These are phyloP conservation scores for Nicotiana tabacum DNA, from an alignment of 257 asterid species.

Conservation along the genomic window DNA sequence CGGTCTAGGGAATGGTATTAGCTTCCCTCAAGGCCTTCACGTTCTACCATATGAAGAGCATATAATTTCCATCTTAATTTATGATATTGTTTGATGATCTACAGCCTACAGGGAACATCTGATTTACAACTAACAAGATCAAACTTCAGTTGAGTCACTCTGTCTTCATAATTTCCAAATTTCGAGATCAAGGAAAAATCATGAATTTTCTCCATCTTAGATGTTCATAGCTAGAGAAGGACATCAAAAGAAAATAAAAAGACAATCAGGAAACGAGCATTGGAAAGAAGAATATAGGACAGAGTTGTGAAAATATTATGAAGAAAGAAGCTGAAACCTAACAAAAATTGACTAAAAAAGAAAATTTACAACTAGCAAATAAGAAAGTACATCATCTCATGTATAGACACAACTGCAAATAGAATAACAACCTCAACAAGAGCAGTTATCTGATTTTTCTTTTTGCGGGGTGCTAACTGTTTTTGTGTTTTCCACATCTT, in stretches of 20 bases:
- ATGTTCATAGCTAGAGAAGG: background rate
- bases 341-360: background rate
- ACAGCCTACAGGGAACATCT: background rate
- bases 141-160: background rate
- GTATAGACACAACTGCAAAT: background rate
- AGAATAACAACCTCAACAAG: slow-evolving; percentile 74
- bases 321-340: background rate
- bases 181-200: background rate
- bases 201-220: background rate
- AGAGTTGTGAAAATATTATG: background rate
- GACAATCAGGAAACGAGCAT: background rate
- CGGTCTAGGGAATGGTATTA: background rate
- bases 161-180: background rate
- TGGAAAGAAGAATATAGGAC: background rate
- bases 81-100: background rate
- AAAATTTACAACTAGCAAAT: background rate
- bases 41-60: background rate
- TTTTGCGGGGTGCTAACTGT: slow-evolving; percentile 80
- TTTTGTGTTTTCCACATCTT: slow-evolving; percentile 95
- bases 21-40: background rate
- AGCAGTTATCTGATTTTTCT: slow-evolving; percentile 79
- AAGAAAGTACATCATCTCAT: background rate
- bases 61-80: background rate
- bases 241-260: background rate
- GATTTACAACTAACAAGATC: background rate